Conservation (phyloP, 768 basidiomycete species). For the Amanita jacksonii region DNA sequence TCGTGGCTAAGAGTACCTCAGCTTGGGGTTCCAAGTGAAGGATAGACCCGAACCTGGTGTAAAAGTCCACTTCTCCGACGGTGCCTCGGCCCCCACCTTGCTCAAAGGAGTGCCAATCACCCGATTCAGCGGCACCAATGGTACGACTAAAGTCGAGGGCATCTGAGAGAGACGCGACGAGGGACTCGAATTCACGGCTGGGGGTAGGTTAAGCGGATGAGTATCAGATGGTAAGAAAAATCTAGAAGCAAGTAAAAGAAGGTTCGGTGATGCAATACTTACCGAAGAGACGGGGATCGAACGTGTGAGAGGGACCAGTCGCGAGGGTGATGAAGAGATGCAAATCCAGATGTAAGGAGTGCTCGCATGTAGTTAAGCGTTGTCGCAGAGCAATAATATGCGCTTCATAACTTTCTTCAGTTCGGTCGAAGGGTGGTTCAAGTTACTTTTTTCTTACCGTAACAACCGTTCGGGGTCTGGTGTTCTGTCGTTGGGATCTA, state of each 20-base stretch:
- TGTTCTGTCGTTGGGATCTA: conserved; percentile 67
- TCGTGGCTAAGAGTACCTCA: conserved; percentile 53
- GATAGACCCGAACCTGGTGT: conserved; percentile 56
- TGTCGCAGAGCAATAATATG: conserved; percentile 92
- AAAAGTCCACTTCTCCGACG: conserved; percentile 87
- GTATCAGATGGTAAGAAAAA: no score
- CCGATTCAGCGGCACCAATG: conserved; percentile 59
- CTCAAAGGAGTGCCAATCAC: conserved; percentile 44
- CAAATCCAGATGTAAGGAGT: conserved; percentile 87
- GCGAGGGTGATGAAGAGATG: conserved; percentile 81
- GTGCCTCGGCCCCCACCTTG: conserved; percentile 60
- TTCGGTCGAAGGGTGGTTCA: neutral
- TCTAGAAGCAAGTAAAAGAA: conserved; percentile 1
- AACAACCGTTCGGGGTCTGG: conserved; percentile 89
- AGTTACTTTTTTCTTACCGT: conserved; percentile 34
- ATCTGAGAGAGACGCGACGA: conserved; percentile 77
- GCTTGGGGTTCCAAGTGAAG: neutral
- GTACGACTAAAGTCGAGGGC: conserved; percentile 90
- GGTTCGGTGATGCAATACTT: conserved; percentile 12
- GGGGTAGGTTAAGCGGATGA: no score
- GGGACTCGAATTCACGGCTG: conserved; percentile 77
- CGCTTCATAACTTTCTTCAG: conserved; percentile 34
- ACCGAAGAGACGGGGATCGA: conserved; percentile 70
- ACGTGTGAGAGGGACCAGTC: conserved; percentile 93
- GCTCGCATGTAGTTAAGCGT: conserved; percentile 90